Evolutionary conservation across 805 yeast species (phyloP).

Genomic region (Metschnikowia continentalis): DNA sequence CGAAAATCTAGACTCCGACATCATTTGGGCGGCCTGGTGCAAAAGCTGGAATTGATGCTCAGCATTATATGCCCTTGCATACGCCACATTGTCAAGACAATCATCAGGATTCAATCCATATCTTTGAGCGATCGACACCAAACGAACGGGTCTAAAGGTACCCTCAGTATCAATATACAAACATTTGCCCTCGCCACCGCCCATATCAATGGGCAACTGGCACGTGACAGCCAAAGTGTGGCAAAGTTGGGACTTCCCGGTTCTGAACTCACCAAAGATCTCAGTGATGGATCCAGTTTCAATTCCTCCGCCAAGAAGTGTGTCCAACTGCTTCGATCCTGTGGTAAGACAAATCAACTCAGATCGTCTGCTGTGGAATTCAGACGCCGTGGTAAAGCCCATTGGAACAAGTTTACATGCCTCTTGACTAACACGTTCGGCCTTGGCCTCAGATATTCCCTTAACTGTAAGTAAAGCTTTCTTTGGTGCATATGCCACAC

Average conservation of each 20-base stretch:
- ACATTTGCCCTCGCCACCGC: conserved; percentile 98
- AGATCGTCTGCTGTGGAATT: conserved; percentile 82
- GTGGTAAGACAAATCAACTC: conserved; percentile 92
- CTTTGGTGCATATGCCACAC: conserved; percentile 90
- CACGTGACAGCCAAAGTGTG: conserved; percentile 96
- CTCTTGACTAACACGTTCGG: conserved; percentile 75
- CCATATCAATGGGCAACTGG: conserved; percentile 92
- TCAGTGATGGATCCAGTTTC: conserved; percentile 98
- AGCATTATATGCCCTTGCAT: conserved; percentile 95
- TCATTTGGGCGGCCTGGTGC: conserved; percentile 90
- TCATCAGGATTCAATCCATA: conserved; percentile 90
- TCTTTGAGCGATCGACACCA: conserved; percentile 85
- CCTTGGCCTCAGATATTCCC: conserved; percentile 94
- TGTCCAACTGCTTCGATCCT: conserved; percentile 91
- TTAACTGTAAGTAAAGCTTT: conserved; percentile 71
- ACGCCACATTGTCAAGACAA: conserved; percentile 94
- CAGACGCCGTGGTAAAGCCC: conserved; percentile 97
- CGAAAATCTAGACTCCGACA: conserved; percentile 91
- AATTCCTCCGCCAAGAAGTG: conserved; percentile 91
- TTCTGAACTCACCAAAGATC: conserved; percentile 94
- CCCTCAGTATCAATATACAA: conserved; percentile 96
- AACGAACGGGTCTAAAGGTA: conserved; percentile 88
- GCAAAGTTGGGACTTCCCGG: conserved; percentile 95
- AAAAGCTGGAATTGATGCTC: conserved; percentile 89
- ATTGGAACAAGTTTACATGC: conserved; percentile 86